Base-by-base conservation (phyloP, 2,329 filamentous ascomycete species). In the Acephala macrosclerotiorum region DNA sequence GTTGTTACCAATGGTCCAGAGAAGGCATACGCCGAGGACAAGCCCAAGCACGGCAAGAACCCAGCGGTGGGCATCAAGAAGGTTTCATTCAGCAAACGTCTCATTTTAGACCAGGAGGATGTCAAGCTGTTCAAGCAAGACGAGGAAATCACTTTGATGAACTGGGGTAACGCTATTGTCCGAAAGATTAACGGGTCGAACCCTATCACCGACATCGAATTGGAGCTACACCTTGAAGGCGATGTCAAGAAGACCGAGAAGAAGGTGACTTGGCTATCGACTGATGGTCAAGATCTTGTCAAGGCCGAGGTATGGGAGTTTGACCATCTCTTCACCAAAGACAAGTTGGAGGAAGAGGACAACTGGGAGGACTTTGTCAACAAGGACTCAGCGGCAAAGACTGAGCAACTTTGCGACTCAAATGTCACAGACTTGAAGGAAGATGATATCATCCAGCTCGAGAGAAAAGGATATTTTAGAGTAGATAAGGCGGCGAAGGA, bases 221-320 rank as follows among this genome's bases (percentile, higher is more conserved):
- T 96, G 61, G 93, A 97, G 80, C 87, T 97, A n/a, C 91, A 98
- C 79, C 87, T 97, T 58, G 88, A 91, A 74, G 94, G 95, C 63
- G 95, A 98, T 78, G 92, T 98, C 79, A 97, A 97, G 84, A 91
- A 92, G 76, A 98, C 95, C 0, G 89, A 93, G 75, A 97, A 97
- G 88, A 98, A 98, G 85, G 88, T 98, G 42, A 97, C 94, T 73
- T 98, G 95, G 95, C 83, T 98, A 57, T 90, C 93, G 1, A 87
- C 85, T 0, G 87, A 92, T 71, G 87, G 87, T 53, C 91, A 95
- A 80, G 87, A 91, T 65, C 85, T 97, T 0, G 84, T 97, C 16
- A 89, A 90, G 8, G 89, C 96, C 25, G 92, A 97, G 79, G 85
- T 97, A 12, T 95, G 94, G 80, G 94, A 97, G 72, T 98, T 97